Conservation (phyloP, 2,329 filamentous ascomycete genomes). For the Aureobasidium leucospermi region DNA sequence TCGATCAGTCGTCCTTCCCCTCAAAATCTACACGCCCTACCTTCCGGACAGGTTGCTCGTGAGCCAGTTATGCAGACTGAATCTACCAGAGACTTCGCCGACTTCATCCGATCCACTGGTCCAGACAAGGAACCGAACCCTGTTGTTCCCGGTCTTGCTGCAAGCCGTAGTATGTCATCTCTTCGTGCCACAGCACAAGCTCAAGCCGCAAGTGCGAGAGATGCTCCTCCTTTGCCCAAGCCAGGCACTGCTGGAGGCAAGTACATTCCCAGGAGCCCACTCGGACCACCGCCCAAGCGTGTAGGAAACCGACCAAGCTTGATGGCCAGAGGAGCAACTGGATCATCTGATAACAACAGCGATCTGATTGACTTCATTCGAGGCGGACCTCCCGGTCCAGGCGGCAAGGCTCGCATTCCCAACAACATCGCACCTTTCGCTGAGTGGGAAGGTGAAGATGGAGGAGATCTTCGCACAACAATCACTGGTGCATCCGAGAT, state of each 20-base stretch:
- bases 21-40: conserved; percentile 25
- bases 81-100: conserved; percentile 73
- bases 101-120: conserved; percentile 82
- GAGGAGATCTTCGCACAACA: not conserved
- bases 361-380: conserved; percentile 94
- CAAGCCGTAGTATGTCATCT: conserved; percentile 10
- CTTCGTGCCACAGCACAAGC: conserved; percentile 8
- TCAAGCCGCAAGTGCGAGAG: not conserved
- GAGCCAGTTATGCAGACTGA: conserved; percentile 66
- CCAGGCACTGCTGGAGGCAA: conserved; percentile 11
- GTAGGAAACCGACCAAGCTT: conserved; percentile 12
- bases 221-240: conserved; percentile 5
- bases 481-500: not conserved
- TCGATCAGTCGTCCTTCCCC: conserved; percentile 26
- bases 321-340: conserved; percentile 45
- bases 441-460: not conserved
- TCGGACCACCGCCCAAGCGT: not conserved
- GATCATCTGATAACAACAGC: conserved; percentile 62
- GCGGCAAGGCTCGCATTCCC: conserved; percentile 23
- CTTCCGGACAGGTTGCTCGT: conserved; percentile 46
- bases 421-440: conserved; percentile 14
- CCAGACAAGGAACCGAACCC: conserved; percentile 38
- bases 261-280: conserved; percentile 11
- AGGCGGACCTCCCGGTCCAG: conserved; percentile 60
- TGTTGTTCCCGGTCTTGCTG: conserved; percentile 14